Conservation (phyloP, 1,284 basidiomycete genomes). For the Microbotryum violaceum region DNA sequence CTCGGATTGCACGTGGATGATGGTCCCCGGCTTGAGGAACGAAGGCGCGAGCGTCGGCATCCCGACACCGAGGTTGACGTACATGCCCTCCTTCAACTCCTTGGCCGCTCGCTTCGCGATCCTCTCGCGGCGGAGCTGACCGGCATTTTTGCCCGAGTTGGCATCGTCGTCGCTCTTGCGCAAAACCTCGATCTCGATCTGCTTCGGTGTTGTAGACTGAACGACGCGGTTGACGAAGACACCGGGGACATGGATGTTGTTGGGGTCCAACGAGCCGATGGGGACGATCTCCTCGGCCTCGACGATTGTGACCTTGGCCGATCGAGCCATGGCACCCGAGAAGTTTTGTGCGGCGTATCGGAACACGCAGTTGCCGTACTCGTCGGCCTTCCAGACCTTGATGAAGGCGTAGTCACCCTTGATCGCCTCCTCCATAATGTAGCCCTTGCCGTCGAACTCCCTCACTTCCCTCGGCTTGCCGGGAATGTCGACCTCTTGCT, state of each 20-base stretch:
- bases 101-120: conserved; percentile 81
- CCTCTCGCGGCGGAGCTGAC: conserved; percentile 50
- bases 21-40: conserved; percentile 66
- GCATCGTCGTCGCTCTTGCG: conserved; percentile 21
- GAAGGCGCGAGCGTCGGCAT: conserved; percentile 92
- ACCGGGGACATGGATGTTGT: conserved; percentile 55
- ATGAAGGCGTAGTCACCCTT: conserved; percentile 67
- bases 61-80: conserved; percentile 48
- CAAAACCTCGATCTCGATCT: conserved; percentile 53
- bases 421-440: conserved; percentile 79
- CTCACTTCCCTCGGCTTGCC: conserved; percentile 59
- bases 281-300: conserved; percentile 93
- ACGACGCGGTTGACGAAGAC: conserved; percentile 37
- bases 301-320: conserved; percentile 82
- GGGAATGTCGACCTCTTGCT: conserved; percentile 37
- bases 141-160: conserved; percentile 47
- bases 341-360: conserved; percentile 82
- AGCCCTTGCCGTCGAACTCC: conserved; percentile 72
- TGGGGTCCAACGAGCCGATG: conserved; percentile 71
- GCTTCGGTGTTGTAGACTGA: conserved; percentile 56
- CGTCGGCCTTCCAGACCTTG: conserved; percentile 91
- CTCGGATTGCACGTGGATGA: conserved; percentile 88
- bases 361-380: conserved; percentile 48
- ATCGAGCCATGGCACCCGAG: conserved; percentile 74
- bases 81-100: conserved; percentile 73